phyloP scores from a whole-genome alignment of 441 rosid species.

The Viola pubescens region DNA sequence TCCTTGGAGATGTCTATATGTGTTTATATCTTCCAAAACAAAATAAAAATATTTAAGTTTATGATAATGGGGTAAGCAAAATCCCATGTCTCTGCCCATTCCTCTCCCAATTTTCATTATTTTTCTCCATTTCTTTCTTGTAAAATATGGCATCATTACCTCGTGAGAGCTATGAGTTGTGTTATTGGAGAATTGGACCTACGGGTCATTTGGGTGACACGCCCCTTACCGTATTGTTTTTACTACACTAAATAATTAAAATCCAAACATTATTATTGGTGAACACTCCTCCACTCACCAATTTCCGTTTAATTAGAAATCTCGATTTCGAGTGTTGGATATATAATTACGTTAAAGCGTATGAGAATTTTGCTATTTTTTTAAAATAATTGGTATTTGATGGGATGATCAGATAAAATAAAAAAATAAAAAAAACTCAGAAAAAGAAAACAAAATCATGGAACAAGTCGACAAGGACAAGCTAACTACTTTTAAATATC shows the following conservation, averaged over 20 bases:
- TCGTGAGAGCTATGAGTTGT: not conserved
- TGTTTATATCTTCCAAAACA: slow-evolving; percentile 32
- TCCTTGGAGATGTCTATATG: slow-evolving; percentile 44
- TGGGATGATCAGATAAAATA: too few relatives aligned
- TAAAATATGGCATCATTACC: slow-evolving; percentile 1
- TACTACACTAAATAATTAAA: not conserved
- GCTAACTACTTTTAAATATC: slow-evolving; percentile 12
- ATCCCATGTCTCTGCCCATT: slow-evolving; percentile 13
- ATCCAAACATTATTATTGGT: too few relatives aligned
- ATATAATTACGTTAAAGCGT: too few relatives aligned
- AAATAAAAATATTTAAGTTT: slow-evolving; percentile 18
- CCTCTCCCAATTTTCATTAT: not conserved
- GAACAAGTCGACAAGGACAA: slow-evolving; percentile 28
- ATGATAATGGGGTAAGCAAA: slow-evolving; percentile 6
- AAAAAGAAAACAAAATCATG: not conserved
- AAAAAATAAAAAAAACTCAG: not conserved
- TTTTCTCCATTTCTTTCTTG: too few relatives aligned
- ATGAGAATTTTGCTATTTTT: too few relatives aligned
- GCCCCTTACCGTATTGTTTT: not conserved
- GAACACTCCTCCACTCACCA: too few relatives aligned
- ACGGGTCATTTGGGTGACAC: not conserved
- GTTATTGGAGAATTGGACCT: not conserved
- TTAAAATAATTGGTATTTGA: too few relatives aligned
- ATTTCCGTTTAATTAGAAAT: too few relatives aligned
- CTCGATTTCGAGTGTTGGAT: too few relatives aligned